Conservation (phyloP, 495 filamentous ascomycete genomes). For the Aspergillus olivimuriae region DNA sequence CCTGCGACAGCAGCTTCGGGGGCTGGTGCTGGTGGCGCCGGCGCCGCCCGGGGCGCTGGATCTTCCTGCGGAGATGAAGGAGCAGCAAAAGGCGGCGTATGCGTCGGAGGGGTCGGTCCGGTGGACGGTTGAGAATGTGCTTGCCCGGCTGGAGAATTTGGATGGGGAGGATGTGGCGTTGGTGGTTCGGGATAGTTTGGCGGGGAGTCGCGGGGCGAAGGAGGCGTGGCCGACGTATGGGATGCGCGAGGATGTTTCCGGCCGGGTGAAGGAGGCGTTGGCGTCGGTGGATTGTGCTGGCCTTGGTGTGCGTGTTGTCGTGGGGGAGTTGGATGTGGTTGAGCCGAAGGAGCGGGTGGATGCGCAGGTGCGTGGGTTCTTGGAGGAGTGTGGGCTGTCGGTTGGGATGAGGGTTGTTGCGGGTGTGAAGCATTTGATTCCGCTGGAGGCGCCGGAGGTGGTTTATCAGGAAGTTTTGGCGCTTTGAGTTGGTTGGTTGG, state of each 20-base stretch:
- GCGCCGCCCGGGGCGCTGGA: conserved; percentile 27
- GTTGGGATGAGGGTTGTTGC: conserved; percentile 6
- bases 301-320: conserved; percentile 18
- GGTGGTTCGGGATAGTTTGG: conserved; percentile 26
- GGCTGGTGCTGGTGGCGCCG: conserved; percentile 30
- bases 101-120: conserved; percentile 20
- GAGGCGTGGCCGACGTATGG: conserved; percentile 33
- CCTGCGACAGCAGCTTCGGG: conserved; percentile 15
- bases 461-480: conserved; percentile 2
- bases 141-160: conserved; percentile 18
- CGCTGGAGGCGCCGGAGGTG: conserved; percentile 6
- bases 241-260: conserved; percentile 34
- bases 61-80: conserved; percentile 30
- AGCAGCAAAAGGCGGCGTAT: conserved; percentile 31
- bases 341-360: conserved; percentile 30
- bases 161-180: conserved; percentile 14
- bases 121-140: conserved; percentile 29
- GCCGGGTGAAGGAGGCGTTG: conserved; percentile 5
- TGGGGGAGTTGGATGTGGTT: conserved; percentile 28
- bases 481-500: neutral
- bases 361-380: conserved; percentile 16
- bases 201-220: conserved; percentile 26
- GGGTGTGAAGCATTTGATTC: conserved; percentile 15
- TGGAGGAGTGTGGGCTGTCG: conserved; percentile 5
- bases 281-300: neutral